Conservation (phyloP, 2,329 filamentous ascomycete species). For the Akanthomyces uredinophilus region DNA sequence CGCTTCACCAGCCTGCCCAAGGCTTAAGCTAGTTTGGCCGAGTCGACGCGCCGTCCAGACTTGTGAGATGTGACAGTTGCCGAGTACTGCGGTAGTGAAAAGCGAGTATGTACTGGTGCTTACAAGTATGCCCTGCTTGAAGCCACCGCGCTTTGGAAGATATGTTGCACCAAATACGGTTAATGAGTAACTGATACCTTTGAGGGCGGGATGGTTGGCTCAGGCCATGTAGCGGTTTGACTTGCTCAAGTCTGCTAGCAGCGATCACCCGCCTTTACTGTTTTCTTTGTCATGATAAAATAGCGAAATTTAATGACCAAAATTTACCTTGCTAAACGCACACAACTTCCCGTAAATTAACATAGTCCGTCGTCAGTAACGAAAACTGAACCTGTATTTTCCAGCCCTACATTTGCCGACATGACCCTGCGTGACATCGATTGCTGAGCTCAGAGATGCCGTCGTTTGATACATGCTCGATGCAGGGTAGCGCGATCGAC, state of each 20-base stretch:
- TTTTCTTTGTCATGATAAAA: not conserved
- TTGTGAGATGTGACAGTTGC: not conserved
- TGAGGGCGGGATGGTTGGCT: not conserved
- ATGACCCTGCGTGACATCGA: too few species aligned
- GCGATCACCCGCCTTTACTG: not conserved
- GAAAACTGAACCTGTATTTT: not conserved
- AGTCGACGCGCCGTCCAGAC: not conserved
- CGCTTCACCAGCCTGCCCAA: slow-evolving; percentile 65
- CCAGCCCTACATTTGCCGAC: not conserved
- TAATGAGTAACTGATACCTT: not conserved
- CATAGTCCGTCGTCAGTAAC: not conserved
- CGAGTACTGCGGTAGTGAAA: not conserved
- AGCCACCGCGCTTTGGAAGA: not conserved
- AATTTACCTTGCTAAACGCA: not conserved
- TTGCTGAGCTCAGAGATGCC: not conserved
- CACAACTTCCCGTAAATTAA: not conserved
- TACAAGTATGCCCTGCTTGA: not conserved
- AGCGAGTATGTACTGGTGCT: not conserved
- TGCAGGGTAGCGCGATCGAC: not conserved
- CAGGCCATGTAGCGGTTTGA: too few species aligned
- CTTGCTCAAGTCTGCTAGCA: not conserved
- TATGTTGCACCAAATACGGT: not conserved
- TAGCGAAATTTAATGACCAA: slow-evolving; percentile 8
- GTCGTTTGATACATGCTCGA: not conserved
- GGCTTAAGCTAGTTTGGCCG: slow-evolving; percentile 33